phyloP scores from a whole-genome alignment of 441 rosid genomes.

The Croton laevigatus region DNA sequence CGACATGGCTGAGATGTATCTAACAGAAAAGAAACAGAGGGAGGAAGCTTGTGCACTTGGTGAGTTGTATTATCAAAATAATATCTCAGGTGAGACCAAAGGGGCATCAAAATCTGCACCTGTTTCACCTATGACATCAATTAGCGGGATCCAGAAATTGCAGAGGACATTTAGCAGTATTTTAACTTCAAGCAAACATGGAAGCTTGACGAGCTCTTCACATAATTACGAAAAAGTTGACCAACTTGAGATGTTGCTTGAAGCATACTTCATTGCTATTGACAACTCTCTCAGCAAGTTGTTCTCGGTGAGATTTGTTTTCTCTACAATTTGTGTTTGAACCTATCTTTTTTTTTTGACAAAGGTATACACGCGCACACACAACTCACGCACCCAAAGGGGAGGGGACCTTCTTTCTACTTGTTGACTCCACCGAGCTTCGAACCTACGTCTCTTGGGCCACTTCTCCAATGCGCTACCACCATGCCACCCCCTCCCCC shows the following conservation, averaged over 20 bases:
- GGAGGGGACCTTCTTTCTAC: no score
- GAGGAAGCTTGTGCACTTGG: slow-evolving; percentile 54
- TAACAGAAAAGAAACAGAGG: slow-evolving; percentile 85
- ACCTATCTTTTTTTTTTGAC: no score
- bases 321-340: slow-evolving; percentile 9
- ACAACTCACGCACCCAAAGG: no score
- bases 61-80: slow-evolving; percentile 41
- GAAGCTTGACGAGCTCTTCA: slow-evolving; percentile 68
- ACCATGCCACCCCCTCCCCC: no score
- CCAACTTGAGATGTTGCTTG: slow-evolving; percentile 96
- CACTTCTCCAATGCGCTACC: no score
- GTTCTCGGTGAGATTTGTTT: slow-evolving; percentile 66
- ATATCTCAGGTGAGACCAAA: slow-evolving; percentile 33
- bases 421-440: no score
- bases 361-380: no score
- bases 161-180: slow-evolving; percentile 88
- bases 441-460: no score
- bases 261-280: slow-evolving; percentile 79
- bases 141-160: slow-evolving; percentile 50
- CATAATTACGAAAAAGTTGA: slow-evolving; percentile 62
- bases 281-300: slow-evolving; percentile 87
- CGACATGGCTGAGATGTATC: slow-evolving; percentile 99
- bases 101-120: slow-evolving; percentile 76
- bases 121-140: slow-evolving; percentile 72
- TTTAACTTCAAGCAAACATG: slow-evolving; percentile 57